These are phyloP conservation scores for Colletotrichum liriopes DNA, from an alignment of 2,329 filamentous ascomycete species.

Conservation along the genomic window DNA sequence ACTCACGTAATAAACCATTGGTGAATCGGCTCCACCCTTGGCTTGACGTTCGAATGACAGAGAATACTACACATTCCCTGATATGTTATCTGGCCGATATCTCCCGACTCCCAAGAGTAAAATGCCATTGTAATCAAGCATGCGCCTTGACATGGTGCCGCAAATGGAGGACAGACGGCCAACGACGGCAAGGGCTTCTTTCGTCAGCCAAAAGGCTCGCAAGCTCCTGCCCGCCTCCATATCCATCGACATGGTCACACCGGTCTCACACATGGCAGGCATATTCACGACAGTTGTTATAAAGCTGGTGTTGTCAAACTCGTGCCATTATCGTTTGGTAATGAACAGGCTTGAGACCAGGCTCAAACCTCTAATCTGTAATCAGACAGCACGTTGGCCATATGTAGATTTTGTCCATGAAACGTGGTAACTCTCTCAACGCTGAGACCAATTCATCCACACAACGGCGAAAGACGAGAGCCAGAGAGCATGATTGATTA, in stretches of 20 bases:
- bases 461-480: neutral
- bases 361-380: neutral
- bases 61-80: neutral
- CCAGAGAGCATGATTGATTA: slow-evolving; percentile 27
- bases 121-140: too few species aligned
- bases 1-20: neutral
- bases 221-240: neutral
- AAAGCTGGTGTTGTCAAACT: neutral
- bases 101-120: neutral
- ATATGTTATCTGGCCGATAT: neutral
- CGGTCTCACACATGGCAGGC: too few species aligned
- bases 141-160: neutral
- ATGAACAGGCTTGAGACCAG: neutral
- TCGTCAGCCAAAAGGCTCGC: neutral
- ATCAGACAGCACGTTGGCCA: neutral
- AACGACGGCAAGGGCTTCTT: neutral
- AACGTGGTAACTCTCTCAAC: slow-evolving; percentile 11
- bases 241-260: neutral
- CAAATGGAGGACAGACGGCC: neutral
- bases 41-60: neutral
- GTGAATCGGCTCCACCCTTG: neutral
- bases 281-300: neutral
- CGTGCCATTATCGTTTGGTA: neutral
- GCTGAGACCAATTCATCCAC: slow-evolving; percentile 17
- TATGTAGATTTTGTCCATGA: neutral